Conservation (phyloP, 306 rosid species). For the Gastrolobium bilobum region DNA sequence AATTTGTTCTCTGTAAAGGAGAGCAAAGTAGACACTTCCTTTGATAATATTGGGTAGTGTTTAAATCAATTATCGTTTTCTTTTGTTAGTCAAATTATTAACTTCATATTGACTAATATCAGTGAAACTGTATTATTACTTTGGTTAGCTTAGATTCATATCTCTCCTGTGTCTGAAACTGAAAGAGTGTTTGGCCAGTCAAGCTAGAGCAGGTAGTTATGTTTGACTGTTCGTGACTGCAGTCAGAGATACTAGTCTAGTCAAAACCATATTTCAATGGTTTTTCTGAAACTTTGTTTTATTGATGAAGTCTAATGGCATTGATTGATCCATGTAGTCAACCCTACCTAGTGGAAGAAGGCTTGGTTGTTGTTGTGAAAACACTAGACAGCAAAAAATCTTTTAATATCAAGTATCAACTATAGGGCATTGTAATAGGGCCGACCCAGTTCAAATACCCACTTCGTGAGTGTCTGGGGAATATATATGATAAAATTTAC, state of each 20-base stretch:
- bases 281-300: background rate
- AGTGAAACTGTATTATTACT: background rate
- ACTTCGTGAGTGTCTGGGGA: no score
- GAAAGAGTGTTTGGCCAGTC: background rate
- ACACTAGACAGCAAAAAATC: background rate
- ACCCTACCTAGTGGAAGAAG: background rate
- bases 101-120: background rate
- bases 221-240: background rate
- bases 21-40: background rate
- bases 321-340: background rate
- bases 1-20: background rate
- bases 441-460: no score
- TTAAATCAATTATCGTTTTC: background rate
- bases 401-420: background rate
- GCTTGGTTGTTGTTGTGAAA: constrained; percentile 2
- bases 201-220: background rate
- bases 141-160: background rate
- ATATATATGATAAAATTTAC: background rate
- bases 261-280: constrained; percentile 2
- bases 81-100: background rate
- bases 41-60: constrained; percentile 1
- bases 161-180: background rate
- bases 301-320: background rate
- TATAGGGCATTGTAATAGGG: background rate
- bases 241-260: background rate